Evolutionary conservation across 2,329 filamentous ascomycete genomes (phyloP).

Genomic region (Clarireedia paspali): DNA sequence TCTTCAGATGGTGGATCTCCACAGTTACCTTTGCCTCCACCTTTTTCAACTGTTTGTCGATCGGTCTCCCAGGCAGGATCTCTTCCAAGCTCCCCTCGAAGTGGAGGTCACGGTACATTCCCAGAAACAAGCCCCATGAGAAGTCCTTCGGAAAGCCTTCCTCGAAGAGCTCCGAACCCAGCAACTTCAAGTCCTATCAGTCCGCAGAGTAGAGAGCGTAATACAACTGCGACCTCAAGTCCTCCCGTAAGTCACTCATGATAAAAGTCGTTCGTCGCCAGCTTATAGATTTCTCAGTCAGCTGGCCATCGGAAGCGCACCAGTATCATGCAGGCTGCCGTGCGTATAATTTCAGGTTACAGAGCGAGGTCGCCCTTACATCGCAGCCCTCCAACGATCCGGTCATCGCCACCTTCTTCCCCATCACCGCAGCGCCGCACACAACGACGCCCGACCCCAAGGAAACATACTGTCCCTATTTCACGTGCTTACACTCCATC

Average conservation of each 20-base stretch:
- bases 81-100: slow-evolving; percentile 14
- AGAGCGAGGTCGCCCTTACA: slow-evolving; percentile 14
- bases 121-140: slow-evolving; percentile 10
- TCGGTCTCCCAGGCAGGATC: slow-evolving; percentile 17
- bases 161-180: background rate
- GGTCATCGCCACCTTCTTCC: slow-evolving; percentile 11
- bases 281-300: slow-evolving; percentile 7
- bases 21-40: slow-evolving; percentile 22
- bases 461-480: background rate
- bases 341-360: slow-evolving; percentile 13
- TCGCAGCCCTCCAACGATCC: slow-evolving; percentile 8
- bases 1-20: slow-evolving; percentile 6
- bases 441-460: slow-evolving; percentile 1
- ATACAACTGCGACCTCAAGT: background rate
- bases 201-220: background rate
- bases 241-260: background rate
- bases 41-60: slow-evolving; percentile 24
- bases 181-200: slow-evolving; percentile 2
- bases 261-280: background rate
- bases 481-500: slow-evolving; percentile 20
- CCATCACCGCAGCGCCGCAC: slow-evolving; percentile 12
- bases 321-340: slow-evolving; percentile 8
- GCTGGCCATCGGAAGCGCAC: slow-evolving; percentile 3
- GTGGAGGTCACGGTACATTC: background rate
- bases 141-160: slow-evolving; percentile 7